A percentile compares a stretch with the other conserved stretches of the same genome.
phyloP scores from a whole-genome alignment of 2,329 filamentous ascomycete species.

The Fusarium brevicatenulatum region DNA sequence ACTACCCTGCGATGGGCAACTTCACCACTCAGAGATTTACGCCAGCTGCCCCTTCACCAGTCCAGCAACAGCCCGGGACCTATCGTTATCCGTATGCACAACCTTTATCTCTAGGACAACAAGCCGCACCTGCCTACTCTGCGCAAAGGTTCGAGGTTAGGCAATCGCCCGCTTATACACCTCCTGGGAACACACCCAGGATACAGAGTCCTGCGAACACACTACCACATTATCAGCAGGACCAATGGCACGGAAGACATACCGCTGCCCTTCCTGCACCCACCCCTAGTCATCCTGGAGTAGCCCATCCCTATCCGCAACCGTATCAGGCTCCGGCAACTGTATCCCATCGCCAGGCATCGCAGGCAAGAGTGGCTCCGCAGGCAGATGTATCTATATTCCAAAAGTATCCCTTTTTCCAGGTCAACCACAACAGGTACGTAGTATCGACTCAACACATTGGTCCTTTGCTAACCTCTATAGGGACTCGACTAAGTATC shows the following conservation, averaged over 20 bases:
- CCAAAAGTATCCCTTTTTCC: conserved; percentile 68
- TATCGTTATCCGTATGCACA: conserved; percentile 28
- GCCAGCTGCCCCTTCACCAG: conserved; percentile 18
- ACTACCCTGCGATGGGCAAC: conserved; percentile 32
- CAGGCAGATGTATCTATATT: conserved; percentile 55
- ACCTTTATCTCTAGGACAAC: conserved; percentile 12
- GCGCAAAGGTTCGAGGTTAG: conserved; percentile 41
- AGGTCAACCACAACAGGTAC: conserved; percentile 68
- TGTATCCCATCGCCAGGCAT: conserved; percentile 17
- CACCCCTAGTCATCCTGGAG: neutral
- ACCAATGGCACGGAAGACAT: conserved; percentile 18
- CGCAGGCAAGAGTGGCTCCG: conserved; percentile 47
- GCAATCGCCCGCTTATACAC: conserved; percentile 26
- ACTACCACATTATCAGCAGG: conserved; percentile 11
- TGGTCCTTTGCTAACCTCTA: conserved; percentile 25
- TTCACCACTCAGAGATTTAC: conserved; percentile 44
- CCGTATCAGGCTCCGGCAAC: conserved; percentile 6
- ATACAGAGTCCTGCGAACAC: conserved; percentile 1
- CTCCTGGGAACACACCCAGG: neutral
- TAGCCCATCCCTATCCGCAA: neutral
- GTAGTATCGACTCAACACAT: conserved; percentile 12
- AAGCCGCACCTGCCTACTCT: conserved; percentile 22
- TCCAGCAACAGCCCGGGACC: conserved; percentile 24
- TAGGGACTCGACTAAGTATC: conserved; percentile 66
- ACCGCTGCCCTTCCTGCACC: neutral